Evolutionary conservation across 2,329 filamentous ascomycete species (phyloP), one percentile per base, ranked within the genome.

Genomic region (Diaporthe citri): DNA sequence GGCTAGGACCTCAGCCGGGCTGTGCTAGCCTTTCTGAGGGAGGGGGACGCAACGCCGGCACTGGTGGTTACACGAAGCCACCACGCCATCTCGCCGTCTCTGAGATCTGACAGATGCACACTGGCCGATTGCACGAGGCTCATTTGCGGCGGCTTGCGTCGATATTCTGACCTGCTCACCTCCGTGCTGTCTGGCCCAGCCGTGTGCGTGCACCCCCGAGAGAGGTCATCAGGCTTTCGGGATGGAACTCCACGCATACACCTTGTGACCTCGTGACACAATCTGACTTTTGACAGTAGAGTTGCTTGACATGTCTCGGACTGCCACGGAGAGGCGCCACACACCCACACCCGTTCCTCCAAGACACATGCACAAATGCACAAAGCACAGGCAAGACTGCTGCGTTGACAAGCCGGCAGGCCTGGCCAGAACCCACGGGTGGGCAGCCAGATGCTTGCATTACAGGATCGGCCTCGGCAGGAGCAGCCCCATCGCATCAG

Each of bases 221-320:
- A 46, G 46, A 70, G 71, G 62, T 60, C 60, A 74, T 36, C 56
- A 57, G 74, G 46, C 67, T 57, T 28, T 48, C 56, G 59, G 70
- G 22, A 64, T 59, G 51, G 39, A 25, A 71, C 46, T 62, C 64
- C 34, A 64, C 51, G 25, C 48, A 55, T 56, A 75, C 67, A 46
- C 46, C 22, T 59, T 39, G 60, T 69, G 34, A 46, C 60, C 41
- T 70, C 39, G 74, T 75, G 62, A 70, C 62, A 73, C 71, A 34
- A 34, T 57, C 56, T 70, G 34, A 56, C 70, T 60, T 52, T 52
- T 60, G 39, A 60, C 64, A 69, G 70, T 48, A 60, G 28, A 64
- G 43, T 43, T 71, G 56, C 64, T 71, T 74, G 74, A 74, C 71
- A 71, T 67, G 74, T 71, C 74, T 73, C 66, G 72, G 74, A 55